phyloP scores from a whole-genome alignment of 2,329 filamentous ascomycete species.

The Ophiostoma triangulosporum region DNA sequence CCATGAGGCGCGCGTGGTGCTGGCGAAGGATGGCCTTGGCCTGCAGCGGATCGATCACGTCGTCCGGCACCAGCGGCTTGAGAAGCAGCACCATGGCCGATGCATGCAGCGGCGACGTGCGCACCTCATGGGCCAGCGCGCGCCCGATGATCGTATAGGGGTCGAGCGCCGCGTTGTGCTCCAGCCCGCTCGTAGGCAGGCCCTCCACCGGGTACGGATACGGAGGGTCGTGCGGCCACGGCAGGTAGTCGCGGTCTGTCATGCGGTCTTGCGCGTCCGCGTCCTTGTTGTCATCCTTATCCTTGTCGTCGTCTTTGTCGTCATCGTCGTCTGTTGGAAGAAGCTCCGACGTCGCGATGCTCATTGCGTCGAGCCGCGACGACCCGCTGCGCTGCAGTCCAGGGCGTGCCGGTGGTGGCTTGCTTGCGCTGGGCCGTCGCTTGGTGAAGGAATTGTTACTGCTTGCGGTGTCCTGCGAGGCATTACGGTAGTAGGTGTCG shows the following conservation, averaged over 20 bases:
- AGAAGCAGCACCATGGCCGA: slow-evolving; percentile 48
- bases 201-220: slow-evolving; percentile 34
- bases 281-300: slow-evolving; percentile 6
- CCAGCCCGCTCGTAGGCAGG: background rate
- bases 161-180: slow-evolving; percentile 30
- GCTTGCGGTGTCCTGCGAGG: slow-evolving; percentile 10
- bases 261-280: slow-evolving; percentile 23
- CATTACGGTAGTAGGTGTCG: slow-evolving; percentile 9
- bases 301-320: slow-evolving; percentile 2
- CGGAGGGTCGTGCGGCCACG: slow-evolving; percentile 41
- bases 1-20: slow-evolving; percentile 45
- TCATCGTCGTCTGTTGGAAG: background rate
- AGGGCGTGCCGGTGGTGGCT: background rate
- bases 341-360: slow-evolving; percentile 5
- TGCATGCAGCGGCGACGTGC: slow-evolving; percentile 43
- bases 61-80: slow-evolving; percentile 40
- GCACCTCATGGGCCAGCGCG: slow-evolving; percentile 42
- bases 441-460: slow-evolving; percentile 2
- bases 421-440: background rate
- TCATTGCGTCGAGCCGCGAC: slow-evolving; percentile 2
- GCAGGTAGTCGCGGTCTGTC: slow-evolving; percentile 45
- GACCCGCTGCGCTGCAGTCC: slow-evolving; percentile 3
- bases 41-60: slow-evolving; percentile 41
- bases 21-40: slow-evolving; percentile 43
- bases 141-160: slow-evolving; percentile 40